phyloP scores from a whole-genome alignment of 2,329 filamentous ascomycete species.

The Colletotrichum viniferum region DNA sequence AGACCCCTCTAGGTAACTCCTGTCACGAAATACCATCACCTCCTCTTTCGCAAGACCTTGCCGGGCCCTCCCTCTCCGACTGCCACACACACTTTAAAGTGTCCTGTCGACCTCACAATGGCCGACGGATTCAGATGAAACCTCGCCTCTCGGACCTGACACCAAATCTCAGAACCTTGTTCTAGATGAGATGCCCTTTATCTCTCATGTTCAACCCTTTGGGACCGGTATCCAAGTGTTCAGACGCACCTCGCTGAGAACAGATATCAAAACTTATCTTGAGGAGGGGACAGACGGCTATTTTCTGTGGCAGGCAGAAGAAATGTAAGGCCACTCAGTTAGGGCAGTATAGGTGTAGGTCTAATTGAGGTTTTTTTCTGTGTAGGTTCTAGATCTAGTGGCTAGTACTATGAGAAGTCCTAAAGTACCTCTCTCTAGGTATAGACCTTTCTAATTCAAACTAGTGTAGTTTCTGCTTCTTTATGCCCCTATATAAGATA shows the following conservation, averaged over 20 bases:
- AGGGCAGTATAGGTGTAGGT: too few species aligned
- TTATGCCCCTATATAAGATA: too few species aligned
- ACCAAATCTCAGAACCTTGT: neutral
- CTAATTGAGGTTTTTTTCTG: too few species aligned
- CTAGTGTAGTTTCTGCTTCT: too few species aligned
- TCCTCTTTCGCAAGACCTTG: neutral
- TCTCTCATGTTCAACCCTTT: neutral
- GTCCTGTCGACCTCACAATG: neutral
- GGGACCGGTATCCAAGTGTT: neutral
- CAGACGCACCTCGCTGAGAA: neutral
- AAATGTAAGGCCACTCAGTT: too few species aligned
- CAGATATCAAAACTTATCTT: neutral
- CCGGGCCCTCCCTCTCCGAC: neutral
- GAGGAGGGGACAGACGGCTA: neutral
- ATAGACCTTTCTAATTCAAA: too few species aligned
- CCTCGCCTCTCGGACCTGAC: neutral
- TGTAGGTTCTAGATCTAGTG: too few species aligned
- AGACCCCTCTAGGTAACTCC: neutral
- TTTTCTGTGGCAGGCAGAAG: neutral
- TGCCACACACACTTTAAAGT: neutral
- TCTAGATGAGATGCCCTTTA: neutral
- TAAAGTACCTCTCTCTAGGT: too few species aligned
- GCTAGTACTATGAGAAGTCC: too few species aligned
- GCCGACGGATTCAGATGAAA: slow-evolving; percentile 5
- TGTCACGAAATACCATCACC: neutral